Conservation (phyloP, 306 rosid species). For the Chamaecrista fasciculata region DNA sequence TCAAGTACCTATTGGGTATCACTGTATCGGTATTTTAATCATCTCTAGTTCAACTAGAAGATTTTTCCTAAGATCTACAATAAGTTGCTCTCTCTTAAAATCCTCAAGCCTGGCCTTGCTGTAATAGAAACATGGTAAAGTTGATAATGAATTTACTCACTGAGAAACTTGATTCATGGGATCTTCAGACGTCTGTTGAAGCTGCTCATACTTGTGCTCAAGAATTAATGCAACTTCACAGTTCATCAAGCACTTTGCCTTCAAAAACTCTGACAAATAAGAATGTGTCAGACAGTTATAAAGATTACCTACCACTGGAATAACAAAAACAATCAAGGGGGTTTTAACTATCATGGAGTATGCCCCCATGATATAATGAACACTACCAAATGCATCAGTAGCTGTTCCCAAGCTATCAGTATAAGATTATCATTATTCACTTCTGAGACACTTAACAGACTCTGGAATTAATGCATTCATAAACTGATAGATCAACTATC, state of each 20-base stretch:
- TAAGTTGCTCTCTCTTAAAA: background rate
- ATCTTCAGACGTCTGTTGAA: slow-evolving; percentile 91
- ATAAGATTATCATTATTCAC: no score
- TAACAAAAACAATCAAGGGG: background rate
- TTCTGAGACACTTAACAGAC: no score
- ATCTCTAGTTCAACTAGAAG: no score
- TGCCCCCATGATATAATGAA: background rate
- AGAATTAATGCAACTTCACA: slow-evolving; percentile 95
- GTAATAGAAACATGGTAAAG: background rate
- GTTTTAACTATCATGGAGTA: background rate
- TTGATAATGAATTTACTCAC: slow-evolving; percentile 44
- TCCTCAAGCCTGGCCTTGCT: background rate
- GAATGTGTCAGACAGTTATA: background rate
- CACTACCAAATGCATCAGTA: no score
- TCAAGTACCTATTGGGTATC: no score
- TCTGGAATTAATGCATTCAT: no score
- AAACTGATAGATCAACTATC: no score
- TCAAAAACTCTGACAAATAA: slow-evolving; percentile 66
- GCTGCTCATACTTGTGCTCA: slow-evolving; percentile 94
- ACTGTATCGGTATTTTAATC: no score
- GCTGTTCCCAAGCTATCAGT: no score
- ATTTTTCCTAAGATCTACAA: background rate
- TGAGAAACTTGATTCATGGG: slow-evolving; percentile 88
- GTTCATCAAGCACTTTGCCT: slow-evolving; percentile 96
- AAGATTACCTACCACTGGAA: slow-evolving; percentile 4